Percentiles rank a stretch among this genome's conserved stretches.
Conservation (phyloP, 2,329 filamentous ascomycete genomes). For the Cryphonectria nitschkei region DNA sequence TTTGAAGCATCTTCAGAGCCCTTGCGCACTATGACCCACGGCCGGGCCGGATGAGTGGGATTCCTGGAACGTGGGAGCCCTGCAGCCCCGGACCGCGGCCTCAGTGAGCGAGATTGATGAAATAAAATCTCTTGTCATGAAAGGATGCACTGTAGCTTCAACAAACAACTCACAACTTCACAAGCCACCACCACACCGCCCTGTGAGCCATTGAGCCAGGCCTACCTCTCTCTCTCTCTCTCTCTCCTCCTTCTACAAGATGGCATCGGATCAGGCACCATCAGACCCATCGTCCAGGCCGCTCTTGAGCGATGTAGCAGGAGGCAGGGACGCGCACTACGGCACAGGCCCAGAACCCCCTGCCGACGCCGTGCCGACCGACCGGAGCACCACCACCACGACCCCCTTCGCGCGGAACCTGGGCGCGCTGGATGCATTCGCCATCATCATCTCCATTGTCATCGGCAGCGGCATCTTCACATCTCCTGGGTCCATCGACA, state of each 20-base stretch:
- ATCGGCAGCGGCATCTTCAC: slow-evolving; percentile 69
- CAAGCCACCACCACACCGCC: neutral
- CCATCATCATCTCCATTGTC: slow-evolving; percentile 65
- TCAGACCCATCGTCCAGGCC: neutral
- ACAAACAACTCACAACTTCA: neutral
- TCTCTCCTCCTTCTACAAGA: neutral
- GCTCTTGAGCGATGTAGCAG: neutral
- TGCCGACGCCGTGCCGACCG: slow-evolving; percentile 11
- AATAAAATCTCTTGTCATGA: neutral
- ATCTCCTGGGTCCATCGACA: slow-evolving; percentile 64
- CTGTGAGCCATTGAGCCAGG: neutral
- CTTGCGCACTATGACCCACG: neutral
- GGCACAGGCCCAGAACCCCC: neutral
- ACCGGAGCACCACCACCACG: slow-evolving; percentile 24
- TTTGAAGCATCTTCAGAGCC: neutral
- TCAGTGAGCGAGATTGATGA: neutral
- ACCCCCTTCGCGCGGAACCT: slow-evolving; percentile 48
- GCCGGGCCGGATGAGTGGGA: no score
- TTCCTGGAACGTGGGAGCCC: neutral
- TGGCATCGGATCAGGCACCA: neutral
- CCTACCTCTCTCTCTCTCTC: neutral
- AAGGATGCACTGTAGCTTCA: neutral
- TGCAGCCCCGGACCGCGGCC: neutral
- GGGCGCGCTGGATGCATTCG: slow-evolving; percentile 55
- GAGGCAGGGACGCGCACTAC: neutral